phyloP scores from a whole-genome alignment of 2,329 filamentous ascomycete genomes.

The Verticillium nonalfalfae region DNA sequence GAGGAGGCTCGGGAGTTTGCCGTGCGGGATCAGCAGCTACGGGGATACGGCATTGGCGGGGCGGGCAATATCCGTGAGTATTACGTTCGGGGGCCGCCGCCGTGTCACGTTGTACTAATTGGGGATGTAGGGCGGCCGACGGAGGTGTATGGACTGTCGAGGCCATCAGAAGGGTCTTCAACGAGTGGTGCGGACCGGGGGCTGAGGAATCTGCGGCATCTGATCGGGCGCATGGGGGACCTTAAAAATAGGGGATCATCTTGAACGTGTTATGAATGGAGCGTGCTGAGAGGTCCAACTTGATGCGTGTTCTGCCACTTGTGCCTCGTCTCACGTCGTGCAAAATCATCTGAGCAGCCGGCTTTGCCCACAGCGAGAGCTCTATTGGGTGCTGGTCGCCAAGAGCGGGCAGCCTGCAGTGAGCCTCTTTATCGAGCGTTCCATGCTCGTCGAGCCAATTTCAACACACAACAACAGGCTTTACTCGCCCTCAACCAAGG shows the following conservation, averaged over 20 bases:
- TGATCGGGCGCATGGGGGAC: conserved; percentile 4
- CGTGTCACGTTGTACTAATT: background rate
- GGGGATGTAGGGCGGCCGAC: conserved; percentile 14
- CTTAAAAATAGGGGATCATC: conserved; percentile 2
- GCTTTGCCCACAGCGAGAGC: too few species aligned
- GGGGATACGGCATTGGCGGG: conserved; percentile 32
- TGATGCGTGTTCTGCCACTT: too few species aligned
- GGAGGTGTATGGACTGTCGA: conserved; percentile 15
- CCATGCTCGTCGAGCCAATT: too few species aligned
- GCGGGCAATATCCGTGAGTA: conserved; percentile 30
- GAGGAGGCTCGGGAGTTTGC: conserved; percentile 19
- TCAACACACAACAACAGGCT: too few species aligned
- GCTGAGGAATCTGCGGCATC: conserved; percentile 6
- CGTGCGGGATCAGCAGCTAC: conserved; percentile 21
- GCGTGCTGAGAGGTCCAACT: too few species aligned
- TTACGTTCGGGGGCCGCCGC: background rate
- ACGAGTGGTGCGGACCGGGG: conserved; percentile 2
- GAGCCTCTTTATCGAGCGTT: too few species aligned
- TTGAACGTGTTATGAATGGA: background rate
- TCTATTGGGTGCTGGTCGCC: too few species aligned
- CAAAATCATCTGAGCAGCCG: too few species aligned
- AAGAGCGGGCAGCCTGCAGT: too few species aligned
- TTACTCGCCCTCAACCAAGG: too few species aligned
- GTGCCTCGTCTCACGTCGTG: too few species aligned
- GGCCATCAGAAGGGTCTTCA: background rate